Conservation (phyloP, 2,329 filamentous ascomycete genomes). For the Aspergillus fumigatus region DNA sequence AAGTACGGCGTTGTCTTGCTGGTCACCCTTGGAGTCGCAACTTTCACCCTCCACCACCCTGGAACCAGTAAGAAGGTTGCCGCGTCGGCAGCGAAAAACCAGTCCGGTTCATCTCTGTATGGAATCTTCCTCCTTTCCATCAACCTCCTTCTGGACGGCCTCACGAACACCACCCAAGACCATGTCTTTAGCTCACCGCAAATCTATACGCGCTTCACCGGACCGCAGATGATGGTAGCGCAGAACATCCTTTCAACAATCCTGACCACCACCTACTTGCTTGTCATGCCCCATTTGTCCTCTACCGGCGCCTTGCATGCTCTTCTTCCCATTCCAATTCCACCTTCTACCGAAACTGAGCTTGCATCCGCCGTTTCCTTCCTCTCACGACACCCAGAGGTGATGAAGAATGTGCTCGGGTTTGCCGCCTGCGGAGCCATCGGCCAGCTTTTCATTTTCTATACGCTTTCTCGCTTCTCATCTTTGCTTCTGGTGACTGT, state of each 20-base stretch:
- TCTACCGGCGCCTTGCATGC: constrained; percentile 60
- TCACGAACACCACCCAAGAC: constrained; percentile 96
- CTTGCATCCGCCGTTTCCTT: constrained; percentile 75
- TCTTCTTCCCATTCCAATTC: constrained; percentile 60
- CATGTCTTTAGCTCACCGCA: constrained; percentile 70
- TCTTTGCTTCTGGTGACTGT: constrained; percentile 91
- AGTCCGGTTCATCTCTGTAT: constrained; percentile 61
- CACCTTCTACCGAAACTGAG: constrained; percentile 63
- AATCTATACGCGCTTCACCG: constrained; percentile 71
- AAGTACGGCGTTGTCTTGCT: constrained; percentile 92
- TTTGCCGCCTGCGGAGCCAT: constrained; percentile 88
- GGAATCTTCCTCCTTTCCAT: constrained; percentile 79
- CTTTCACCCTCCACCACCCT: constrained; percentile 84
- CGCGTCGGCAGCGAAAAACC: constrained; percentile 42
- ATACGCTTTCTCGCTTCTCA: constrained; percentile 88
- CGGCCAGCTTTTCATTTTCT: constrained; percentile 96
- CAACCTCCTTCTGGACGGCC: constrained; percentile 90
- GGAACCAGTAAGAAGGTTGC: constrained; percentile 56
- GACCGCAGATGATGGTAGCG: constrained; percentile 99
- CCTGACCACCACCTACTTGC: constrained; percentile 71
- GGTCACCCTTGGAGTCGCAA: constrained; percentile 86
- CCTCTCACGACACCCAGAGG: constrained; percentile 70
- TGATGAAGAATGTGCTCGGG: constrained; percentile 81
- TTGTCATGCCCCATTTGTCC: constrained; percentile 75
- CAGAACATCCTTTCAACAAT: constrained; percentile 84